Conservation (phyloP, 176 grass and related monocot genomes). For the maize (Zea mays) region DNA sequence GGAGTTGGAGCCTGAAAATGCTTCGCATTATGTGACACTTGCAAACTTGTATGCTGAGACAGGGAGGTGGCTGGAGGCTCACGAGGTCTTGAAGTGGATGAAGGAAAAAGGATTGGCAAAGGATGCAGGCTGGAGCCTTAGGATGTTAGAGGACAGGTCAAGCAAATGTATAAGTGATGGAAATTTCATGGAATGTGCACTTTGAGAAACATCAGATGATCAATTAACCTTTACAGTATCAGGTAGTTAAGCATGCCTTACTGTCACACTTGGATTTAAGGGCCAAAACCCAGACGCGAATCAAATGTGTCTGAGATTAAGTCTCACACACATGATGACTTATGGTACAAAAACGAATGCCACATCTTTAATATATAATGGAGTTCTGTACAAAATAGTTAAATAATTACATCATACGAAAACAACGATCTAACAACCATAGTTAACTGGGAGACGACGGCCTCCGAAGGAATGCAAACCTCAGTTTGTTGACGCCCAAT, state of each 20-base stretch:
- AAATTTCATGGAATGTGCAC: conserved; percentile 26
- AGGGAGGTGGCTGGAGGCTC: conserved; percentile 71
- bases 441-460: too few relatives aligned
- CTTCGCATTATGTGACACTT: conserved; percentile 62
- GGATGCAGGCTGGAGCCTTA: conserved; percentile 66
- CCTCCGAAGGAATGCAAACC: background rate
- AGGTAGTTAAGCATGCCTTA: background rate
- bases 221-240: conserved; percentile 3
- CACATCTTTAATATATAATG: too few relatives aligned
- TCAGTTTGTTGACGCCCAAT: background rate
- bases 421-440: too few relatives aligned
- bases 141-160: conserved; percentile 38
- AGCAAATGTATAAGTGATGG: conserved; percentile 10
- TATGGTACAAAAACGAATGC: too few relatives aligned
- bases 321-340: too few relatives aligned
- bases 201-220: conserved; percentile 25
- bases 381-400: too few relatives aligned
- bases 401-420: too few relatives aligned
- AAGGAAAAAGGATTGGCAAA: conserved; percentile 58
- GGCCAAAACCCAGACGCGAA: too few relatives aligned
- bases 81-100: conserved; percentile 50
- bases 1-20: conserved; percentile 71
- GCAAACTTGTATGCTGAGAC: conserved; percentile 63
- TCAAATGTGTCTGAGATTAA: too few relatives aligned
- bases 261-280: too few relatives aligned